Conservation (phyloP, 805 yeast species). For the Yamadazyma insecticola region DNA sequence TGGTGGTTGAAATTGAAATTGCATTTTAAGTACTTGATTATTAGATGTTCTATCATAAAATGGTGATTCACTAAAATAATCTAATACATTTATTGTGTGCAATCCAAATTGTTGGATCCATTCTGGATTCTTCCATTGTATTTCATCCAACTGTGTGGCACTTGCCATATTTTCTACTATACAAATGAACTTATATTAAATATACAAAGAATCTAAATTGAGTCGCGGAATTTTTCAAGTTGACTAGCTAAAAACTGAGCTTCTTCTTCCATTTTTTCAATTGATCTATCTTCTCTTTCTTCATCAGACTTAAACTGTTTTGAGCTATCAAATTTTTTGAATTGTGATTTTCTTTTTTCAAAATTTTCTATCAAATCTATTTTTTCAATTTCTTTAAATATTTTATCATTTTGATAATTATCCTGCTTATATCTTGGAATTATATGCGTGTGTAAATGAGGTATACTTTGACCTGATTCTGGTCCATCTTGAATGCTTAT, state of each 20-base stretch:
- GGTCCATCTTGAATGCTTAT: slow-evolving; percentile 96
- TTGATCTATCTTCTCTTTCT: slow-evolving; percentile 52
- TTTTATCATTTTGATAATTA: slow-evolving; percentile 55
- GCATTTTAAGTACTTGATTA: slow-evolving; percentile 95
- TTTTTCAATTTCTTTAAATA: slow-evolving; percentile 62
- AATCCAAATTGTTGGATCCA: slow-evolving; percentile 91
- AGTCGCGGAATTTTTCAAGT: slow-evolving; percentile 24
- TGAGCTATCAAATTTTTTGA: slow-evolving; percentile 24
- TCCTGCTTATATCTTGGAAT: slow-evolving; percentile 75
- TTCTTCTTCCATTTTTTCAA: slow-evolving; percentile 67
- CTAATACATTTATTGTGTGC: slow-evolving; percentile 84
- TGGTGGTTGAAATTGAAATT: slow-evolving; percentile 70
- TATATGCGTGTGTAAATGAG: slow-evolving; percentile 91
- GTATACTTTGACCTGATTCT: slow-evolving; percentile 93
- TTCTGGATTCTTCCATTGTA: slow-evolving; percentile 97
- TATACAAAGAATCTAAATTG: slow-evolving; percentile 1
- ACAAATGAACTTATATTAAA: too few relatives aligned
- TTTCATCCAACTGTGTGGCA: slow-evolving; percentile 50
- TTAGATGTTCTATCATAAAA: slow-evolving; percentile 92
- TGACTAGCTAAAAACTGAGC: slow-evolving; percentile 51
- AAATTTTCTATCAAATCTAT: slow-evolving; percentile 41
- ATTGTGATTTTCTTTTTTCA: slow-evolving; percentile 19
- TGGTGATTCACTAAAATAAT: slow-evolving; percentile 90
- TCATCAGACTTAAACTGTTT: slow-evolving; percentile 37
- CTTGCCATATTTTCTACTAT: neutral